Conservation (phyloP, 148 eudicot species). For the Fagopyrum homotropicum region DNA sequence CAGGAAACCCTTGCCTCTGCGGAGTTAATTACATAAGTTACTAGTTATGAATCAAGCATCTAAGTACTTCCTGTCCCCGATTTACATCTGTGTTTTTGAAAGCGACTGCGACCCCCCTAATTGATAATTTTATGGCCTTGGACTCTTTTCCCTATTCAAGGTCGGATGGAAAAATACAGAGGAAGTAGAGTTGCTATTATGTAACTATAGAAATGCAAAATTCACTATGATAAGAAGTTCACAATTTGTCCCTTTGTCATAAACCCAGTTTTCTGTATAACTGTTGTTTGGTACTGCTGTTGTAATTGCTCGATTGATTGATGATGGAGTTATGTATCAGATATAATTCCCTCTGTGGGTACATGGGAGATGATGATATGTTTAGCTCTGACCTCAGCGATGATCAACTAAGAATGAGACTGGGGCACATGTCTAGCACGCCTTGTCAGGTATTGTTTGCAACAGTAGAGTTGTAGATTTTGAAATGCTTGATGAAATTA, state of each 20-base stretch:
- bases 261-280: neutral
- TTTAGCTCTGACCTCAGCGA: slow-evolving; percentile 97
- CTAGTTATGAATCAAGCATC: neutral
- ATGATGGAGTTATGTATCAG: slow-evolving; percentile 23
- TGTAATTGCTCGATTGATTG: slow-evolving; percentile 2
- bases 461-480: neutral
- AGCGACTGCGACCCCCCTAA: neutral
- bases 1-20: too few species aligned
- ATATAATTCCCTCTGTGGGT: slow-evolving; percentile 80
- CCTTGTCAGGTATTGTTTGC: slow-evolving; percentile 69
- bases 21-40: too few species aligned
- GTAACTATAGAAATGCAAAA: neutral
- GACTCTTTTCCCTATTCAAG: neutral
- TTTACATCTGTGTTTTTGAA: neutral
- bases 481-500: slow-evolving; percentile 5
- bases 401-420: slow-evolving; percentile 73
- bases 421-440: slow-evolving; percentile 83
- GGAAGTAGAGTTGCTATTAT: neutral
- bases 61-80: neutral
- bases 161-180: neutral
- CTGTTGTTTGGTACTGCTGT: neutral
- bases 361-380: slow-evolving; percentile 97
- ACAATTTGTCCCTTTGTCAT: neutral
- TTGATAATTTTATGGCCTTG: neutral
- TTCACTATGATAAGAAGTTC: neutral